Evolutionary conservation across 441 rosid species (phyloP).

Genomic region (Erysimum cheiri): DNA sequence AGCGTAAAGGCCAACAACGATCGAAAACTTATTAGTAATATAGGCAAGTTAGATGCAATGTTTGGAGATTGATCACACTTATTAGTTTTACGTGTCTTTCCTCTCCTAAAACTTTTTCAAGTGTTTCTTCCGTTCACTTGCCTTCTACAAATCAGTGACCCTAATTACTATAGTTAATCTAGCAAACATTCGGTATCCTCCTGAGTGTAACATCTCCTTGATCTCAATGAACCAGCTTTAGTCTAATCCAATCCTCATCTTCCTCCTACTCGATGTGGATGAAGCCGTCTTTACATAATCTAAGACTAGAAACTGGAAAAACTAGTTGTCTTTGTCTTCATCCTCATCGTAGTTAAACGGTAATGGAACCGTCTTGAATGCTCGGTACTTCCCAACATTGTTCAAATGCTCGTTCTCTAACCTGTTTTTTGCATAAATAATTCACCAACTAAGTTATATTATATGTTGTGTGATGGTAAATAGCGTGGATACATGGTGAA

Average conservation of each 20-base stretch:
- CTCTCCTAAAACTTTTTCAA: too few relatives aligned
- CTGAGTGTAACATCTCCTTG: conserved; percentile 1
- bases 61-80: too few relatives aligned
- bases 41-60: too few relatives aligned
- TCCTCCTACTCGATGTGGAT: conserved; percentile 1
- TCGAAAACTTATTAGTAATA: too few relatives aligned
- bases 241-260: conserved; percentile 13
- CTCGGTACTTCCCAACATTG: conserved; percentile 59
- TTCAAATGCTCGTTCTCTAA: conserved; percentile 69
- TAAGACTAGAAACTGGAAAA: not conserved
- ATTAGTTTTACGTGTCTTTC: too few relatives aligned
- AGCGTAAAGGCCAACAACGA: too few relatives aligned
- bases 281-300: conserved; percentile 6
- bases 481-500: not conserved
- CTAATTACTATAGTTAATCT: conserved; percentile 23
- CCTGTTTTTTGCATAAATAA: conserved; percentile 36
- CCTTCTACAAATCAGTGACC: not conserved
- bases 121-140: not conserved
- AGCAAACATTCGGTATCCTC: not conserved
- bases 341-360: conserved; percentile 61
- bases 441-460: not conserved
- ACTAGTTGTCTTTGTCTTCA: conserved; percentile 45
- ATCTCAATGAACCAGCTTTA: conserved; percentile 8
- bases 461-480: not conserved
- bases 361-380: conserved; percentile 66